Conservation (phyloP, 108 stramenopile species). For the Schizochytrium sp. region DNA sequence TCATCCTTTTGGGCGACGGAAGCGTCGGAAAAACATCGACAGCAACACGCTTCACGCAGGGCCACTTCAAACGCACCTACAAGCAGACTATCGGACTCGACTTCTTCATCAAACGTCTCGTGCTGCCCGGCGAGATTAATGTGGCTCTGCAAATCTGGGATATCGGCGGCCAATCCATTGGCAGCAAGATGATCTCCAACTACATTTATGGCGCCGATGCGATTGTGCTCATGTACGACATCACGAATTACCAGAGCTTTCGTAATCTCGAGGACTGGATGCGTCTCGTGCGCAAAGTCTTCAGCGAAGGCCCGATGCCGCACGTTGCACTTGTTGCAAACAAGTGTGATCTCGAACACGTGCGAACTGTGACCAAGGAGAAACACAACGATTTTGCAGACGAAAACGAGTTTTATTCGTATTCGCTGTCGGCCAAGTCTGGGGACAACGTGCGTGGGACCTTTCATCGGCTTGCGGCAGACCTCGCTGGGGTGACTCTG, state of each 20-base stretch:
- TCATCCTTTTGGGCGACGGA: conserved; percentile 55
- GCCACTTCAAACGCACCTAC: conserved; percentile 41
- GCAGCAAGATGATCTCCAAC: conserved; percentile 51
- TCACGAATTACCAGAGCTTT: conserved; percentile 52
- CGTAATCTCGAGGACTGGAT: conserved; percentile 57
- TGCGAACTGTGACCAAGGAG: conserved; percentile 28
- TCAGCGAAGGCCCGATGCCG: conserved; percentile 24
- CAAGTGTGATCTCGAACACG: conserved; percentile 48
- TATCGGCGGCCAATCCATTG: conserved; percentile 58
- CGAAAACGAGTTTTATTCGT: conserved; percentile 35
- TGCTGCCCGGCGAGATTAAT: conserved; percentile 39
- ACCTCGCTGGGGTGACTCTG: conserved; percentile 29
- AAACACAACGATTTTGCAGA: conserved; percentile 34
- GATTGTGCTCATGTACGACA: conserved; percentile 51
- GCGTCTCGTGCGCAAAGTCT: conserved; percentile 27
- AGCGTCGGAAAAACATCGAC: conserved; percentile 59
- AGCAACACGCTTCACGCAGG: conserved; percentile 40
- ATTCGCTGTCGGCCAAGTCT: conserved; percentile 42
- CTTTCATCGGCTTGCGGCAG: conserved; percentile 35
- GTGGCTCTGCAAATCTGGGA: conserved; percentile 58
- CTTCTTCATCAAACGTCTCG: conserved; percentile 53
- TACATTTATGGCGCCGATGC: conserved; percentile 55
- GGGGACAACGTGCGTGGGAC: conserved; percentile 42
- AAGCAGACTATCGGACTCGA: conserved; percentile 62
- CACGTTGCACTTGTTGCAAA: conserved; percentile 47